Base-by-base conservation (phyloP, 1,284 basidiomycete species). In the Laetiporus sulphureus region DNA sequence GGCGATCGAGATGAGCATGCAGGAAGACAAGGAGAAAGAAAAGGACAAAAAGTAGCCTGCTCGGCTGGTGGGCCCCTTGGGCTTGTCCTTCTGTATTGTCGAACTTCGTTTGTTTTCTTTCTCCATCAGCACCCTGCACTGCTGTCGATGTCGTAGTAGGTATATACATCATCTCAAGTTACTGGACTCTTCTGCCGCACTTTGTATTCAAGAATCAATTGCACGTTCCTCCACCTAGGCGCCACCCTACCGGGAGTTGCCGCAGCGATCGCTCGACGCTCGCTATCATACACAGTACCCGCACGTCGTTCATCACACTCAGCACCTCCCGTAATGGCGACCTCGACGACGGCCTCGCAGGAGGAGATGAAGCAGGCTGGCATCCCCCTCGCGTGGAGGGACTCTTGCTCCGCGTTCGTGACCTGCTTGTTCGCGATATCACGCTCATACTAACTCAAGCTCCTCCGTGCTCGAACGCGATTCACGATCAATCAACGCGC, bases 391-490 rank as follows among this genome's bases (percentile, higher is more conserved):
- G 84, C 75, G 10, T 96, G 87, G 82, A 73, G 92, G 57, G 92
- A 96, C 66, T 78, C 84, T 53, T 96, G 92, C 66, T 94, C 91
- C 53, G 79, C 91, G 92, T 95, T 62, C 58, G 86, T 78, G 48
- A 34, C 39, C 20, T 32, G 36, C 20, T n/a, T n/a, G n/a, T n/a
- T n/a, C n/a, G n/a, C n/a, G n/a, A n/a, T n/a, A n/a, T n/a, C n/a
- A n/a, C n/a, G n/a, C n/a, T 37, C 10, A 16, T 32, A 5, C 7
- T 2, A 23, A 4, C 21, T 19, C 16, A 4, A 16, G 5, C 22
- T 37, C 10, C 20, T 32, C 10, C 7, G 3, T 29, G 3, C 21
- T 19, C 16, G 5, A 16, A 4, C 22, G 13, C 18, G 24, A 32
- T 40, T 30, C 24, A 19, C 34, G 27, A 36, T 15, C 23, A 12